Conservation (phyloP, 495 filamentous ascomycete genomes). For the Tuber magnatum region DNA sequence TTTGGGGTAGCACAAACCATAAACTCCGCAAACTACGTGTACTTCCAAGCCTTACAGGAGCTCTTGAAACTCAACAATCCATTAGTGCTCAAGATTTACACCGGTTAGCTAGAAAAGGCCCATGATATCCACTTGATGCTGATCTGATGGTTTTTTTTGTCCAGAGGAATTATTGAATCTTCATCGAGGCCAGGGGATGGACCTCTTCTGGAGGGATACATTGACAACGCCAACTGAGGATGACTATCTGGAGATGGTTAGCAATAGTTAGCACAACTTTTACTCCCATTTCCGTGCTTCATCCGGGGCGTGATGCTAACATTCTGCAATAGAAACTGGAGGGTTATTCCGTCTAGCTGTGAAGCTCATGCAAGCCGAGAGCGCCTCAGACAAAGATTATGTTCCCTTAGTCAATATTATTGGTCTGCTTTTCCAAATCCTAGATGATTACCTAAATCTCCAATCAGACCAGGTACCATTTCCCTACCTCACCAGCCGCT, state of each 20-base stretch:
- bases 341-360: slow-evolving; percentile 90
- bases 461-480: slow-evolving; percentile 44
- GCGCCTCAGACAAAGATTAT: slow-evolving; percentile 53
- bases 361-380: slow-evolving; percentile 90
- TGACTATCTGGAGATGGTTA: slow-evolving; percentile 97
- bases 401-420: slow-evolving; percentile 82
- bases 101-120: slow-evolving; percentile 31
- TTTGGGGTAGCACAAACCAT: slow-evolving; percentile 95
- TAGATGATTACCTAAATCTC: slow-evolving; percentile 93
- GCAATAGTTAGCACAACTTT: slow-evolving; percentile 55
- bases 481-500: not conserved
- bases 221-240: slow-evolving; percentile 89
- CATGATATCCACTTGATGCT: not conserved
- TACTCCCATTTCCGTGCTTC: not conserved
- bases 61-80: slow-evolving; percentile 68
- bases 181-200: slow-evolving; percentile 94
- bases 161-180: slow-evolving; percentile 81
- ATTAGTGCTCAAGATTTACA: slow-evolving; percentile 65
- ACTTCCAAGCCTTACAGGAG: slow-evolving; percentile 82
- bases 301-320: slow-evolving; percentile 9
- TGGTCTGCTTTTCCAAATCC: slow-evolving; percentile 91
- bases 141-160: not conserved
- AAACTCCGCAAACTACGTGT: slow-evolving; percentile 94
- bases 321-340: slow-evolving; percentile 58
- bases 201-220: slow-evolving; percentile 93